These are phyloP conservation scores for Aciculosporium take DNA, from an alignment of 2,329 filamentous ascomycete genomes.

Conservation along the genomic window DNA sequence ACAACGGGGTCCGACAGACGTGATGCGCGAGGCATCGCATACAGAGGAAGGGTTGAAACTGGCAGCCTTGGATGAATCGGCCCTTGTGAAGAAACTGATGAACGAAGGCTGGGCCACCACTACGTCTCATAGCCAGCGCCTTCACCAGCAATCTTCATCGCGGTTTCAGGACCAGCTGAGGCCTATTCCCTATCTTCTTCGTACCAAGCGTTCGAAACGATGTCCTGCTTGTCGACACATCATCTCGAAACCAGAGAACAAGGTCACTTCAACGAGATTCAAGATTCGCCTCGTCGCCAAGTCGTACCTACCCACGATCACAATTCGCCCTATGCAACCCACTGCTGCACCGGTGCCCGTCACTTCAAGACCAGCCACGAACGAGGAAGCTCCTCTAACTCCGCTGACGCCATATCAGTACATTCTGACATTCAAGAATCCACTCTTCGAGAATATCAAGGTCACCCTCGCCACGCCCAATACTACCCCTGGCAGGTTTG, in stretches of 20 bases:
- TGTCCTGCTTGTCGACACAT: slow-evolving; percentile 90
- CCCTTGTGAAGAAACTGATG: slow-evolving; percentile 45
- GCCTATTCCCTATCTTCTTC: slow-evolving; percentile 68
- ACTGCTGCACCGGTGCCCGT: slow-evolving; percentile 21
- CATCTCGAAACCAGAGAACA: slow-evolving; percentile 84
- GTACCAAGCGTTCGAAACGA: slow-evolving; percentile 86
- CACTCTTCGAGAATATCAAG: slow-evolving; percentile 79
- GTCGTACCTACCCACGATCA: slow-evolving; percentile 74
- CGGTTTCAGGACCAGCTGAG: slow-evolving; percentile 62
- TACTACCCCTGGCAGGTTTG: slow-evolving; percentile 61
- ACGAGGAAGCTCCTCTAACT: slow-evolving; percentile 26
- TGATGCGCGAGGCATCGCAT: slow-evolving; percentile 68
- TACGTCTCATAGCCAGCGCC: slow-evolving; percentile 33
- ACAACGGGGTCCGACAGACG: slow-evolving; percentile 48
- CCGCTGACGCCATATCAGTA: slow-evolving; percentile 59
- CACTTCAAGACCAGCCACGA: slow-evolving; percentile 17
- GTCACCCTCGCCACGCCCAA: slow-evolving; percentile 78
- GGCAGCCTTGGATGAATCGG: slow-evolving; percentile 45
- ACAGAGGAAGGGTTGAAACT: slow-evolving; percentile 57
- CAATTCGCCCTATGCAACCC: slow-evolving; percentile 48
- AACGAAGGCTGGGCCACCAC: slow-evolving; percentile 51
- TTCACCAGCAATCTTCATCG: slow-evolving; percentile 35
- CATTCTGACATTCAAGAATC: slow-evolving; percentile 81
- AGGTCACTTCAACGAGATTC: slow-evolving; percentile 78
- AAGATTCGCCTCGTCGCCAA: slow-evolving; percentile 82